These are phyloP conservation scores for Aspergillus floridensis DNA, from an alignment of 2,329 filamentous ascomycete species.

Conservation along the genomic window DNA sequence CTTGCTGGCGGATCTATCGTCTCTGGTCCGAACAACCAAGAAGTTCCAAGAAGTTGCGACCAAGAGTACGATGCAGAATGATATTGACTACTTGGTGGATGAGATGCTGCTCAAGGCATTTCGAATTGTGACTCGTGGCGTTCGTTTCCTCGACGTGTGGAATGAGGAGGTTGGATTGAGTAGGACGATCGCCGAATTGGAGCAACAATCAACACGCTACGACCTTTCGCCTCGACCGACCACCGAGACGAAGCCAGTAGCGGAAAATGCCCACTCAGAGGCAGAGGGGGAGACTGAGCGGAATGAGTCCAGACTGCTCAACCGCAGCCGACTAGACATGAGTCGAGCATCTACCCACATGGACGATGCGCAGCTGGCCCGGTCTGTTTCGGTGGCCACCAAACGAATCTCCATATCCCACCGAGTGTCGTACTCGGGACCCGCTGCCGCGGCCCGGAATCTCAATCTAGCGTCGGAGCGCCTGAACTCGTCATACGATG, in stretches of 20 bases:
- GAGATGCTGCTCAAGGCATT: constrained; percentile 93
- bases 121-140: constrained; percentile 86
- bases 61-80: constrained; percentile 41
- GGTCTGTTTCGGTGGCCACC: constrained; percentile 36
- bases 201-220: constrained; percentile 29
- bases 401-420: constrained; percentile 62
- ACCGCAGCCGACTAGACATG: constrained; percentile 30
- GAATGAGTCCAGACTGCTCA: constrained; percentile 34
- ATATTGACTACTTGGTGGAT: constrained; percentile 64
- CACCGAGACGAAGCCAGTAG: constrained; percentile 38
- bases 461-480: constrained; percentile 79
- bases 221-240: constrained; percentile 38
- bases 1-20: constrained; percentile 82
- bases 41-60: constrained; percentile 72
- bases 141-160: constrained; percentile 84
- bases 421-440: constrained; percentile 72
- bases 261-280: constrained; percentile 23
- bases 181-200: constrained; percentile 40
- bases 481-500: constrained; percentile 76
- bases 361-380: constrained; percentile 28
- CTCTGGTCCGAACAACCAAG: constrained; percentile 85
- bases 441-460: constrained; percentile 60
- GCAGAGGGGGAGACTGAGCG: constrained; percentile 28
- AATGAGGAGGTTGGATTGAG: constrained; percentile 56
- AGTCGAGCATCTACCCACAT: constrained; percentile 28